Evolutionary conservation across 495 filamentous ascomycete genomes (phyloP).

Genomic region (Paragyromitra xinjiangensis): DNA sequence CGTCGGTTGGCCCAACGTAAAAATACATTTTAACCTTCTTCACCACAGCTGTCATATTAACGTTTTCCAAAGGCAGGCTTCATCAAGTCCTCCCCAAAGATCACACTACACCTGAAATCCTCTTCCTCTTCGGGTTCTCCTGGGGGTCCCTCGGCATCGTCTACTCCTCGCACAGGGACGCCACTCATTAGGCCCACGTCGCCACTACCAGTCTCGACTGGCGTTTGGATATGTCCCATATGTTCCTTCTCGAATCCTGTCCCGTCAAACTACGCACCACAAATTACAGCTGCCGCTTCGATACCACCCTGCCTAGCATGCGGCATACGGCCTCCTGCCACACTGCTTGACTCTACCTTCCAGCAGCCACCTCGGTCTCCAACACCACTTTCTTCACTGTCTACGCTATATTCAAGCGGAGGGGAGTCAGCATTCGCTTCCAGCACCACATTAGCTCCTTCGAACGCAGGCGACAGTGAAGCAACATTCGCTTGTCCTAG

Average conservation of each 20-base stretch:
- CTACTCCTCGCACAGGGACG: constrained; percentile 63
- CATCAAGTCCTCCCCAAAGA: constrained; percentile 91
- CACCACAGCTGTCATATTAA: constrained; percentile 44
- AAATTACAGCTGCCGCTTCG: constrained; percentile 74
- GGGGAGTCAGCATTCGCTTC: background rate
- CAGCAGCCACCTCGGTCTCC: constrained; percentile 52
- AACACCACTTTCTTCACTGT: constrained; percentile 53
- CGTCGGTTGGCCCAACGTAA: constrained; percentile 62
- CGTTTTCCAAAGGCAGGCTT: constrained; percentile 76
- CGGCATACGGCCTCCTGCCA: constrained; percentile 83
- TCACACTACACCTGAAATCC: constrained; percentile 83
- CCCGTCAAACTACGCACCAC: constrained; percentile 87
- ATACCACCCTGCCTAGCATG: constrained; percentile 90
- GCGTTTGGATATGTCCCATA: constrained; percentile 98
- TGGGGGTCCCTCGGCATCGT: constrained; percentile 62
- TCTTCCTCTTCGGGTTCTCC: constrained; percentile 60
- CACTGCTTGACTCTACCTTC: constrained; percentile 59
- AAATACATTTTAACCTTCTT: constrained; percentile 4
- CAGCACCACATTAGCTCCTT: constrained; percentile 3
- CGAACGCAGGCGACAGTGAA: constrained; percentile 48
- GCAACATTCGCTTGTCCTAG: constrained; percentile 76
- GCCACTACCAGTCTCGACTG: constrained; percentile 64
- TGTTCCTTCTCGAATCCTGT: constrained; percentile 97
- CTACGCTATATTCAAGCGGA: constrained; percentile 56
- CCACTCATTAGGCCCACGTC: constrained; percentile 63